A percentile compares a stretch with the other conserved stretches of the same genome.
phyloP scores from a whole-genome alignment of 306 rosid genomes.

The Castanopsis chinensis region DNA sequence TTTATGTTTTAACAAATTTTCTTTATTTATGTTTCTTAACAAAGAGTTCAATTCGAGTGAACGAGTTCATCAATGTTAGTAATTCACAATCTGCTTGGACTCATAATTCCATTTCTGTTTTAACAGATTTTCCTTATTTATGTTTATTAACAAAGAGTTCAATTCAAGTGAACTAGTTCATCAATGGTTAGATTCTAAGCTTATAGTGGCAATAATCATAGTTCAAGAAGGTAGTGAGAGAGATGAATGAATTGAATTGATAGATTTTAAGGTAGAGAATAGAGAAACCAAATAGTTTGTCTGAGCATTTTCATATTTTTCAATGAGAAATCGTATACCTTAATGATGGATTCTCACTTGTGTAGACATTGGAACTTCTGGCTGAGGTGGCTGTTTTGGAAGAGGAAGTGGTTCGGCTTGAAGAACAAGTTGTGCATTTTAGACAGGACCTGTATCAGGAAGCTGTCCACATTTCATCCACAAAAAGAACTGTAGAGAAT shows the following conservation, averaged over 20 bases:
- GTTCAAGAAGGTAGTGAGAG: conserved; percentile 6
- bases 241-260: background rate
- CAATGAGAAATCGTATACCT: conserved; percentile 1
- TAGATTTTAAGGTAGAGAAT: background rate
- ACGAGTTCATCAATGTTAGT: conserved; percentile 39
- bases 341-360: conserved; percentile 10
- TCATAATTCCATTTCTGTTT: background rate
- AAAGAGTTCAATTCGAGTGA: background rate
- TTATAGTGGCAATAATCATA: background rate
- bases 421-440: conserved; percentile 72
- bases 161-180: background rate
- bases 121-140: background rate
- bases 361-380: conserved; percentile 73
- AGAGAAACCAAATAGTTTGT: background rate
- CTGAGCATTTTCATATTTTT: background rate
- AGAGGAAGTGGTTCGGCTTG: conserved; percentile 93
- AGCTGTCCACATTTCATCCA: conserved; percentile 68
- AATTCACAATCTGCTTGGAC: background rate
- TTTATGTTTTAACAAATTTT: conserved; percentile 2
- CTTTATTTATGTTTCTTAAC: background rate
- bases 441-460: conserved; percentile 78
- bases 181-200: background rate
- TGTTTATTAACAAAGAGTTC: background rate
- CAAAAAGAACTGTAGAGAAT: conserved; percentile 52
- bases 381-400: conserved; percentile 97